Evolutionary conservation across 2,329 filamentous ascomycete genomes (phyloP), one percentile per base, ranked within the genome.

Genomic region (Neoarthrinium moseri): DNA sequence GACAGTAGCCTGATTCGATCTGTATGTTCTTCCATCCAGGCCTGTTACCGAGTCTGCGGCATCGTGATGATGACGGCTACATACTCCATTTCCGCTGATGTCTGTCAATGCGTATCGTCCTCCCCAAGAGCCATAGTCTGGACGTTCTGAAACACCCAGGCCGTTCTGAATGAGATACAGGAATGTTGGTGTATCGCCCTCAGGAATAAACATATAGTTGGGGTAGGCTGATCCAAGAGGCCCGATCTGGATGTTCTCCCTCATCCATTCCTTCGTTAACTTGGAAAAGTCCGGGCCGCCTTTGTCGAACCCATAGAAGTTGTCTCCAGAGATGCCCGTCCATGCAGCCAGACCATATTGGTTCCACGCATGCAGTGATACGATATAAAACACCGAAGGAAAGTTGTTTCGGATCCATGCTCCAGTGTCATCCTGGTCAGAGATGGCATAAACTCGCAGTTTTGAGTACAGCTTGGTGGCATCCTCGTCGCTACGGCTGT

Each of bases 121-220:
- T 18, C 74, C 74, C 74, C 74, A 78, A 0, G 68, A 70, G 2
- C 74, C 74, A 32, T 65, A 77, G 5, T 67, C 59, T 0, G 75
- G 74, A 36, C 67, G 65, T 22, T 77, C 73, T 0, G 71, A 64
- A 6, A 67, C 62, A 21, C 71, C 69, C 0, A 78, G 63, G 1
- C 73, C 73, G 41, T 75, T 75, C 37, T 73, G 71, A 18, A 75
- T 67, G 1, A 71, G 64, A 46, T 74, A 76, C 8, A 78, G 63
- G 39, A 78, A 72, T 0, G 74, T 71, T 0, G 75, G 75, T 2
- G 72, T 74, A 47, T 77, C 74, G n/a, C 74, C 72, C 55, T 83
- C 79, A 18, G 72, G 67, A 44, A 79, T 78, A 51, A 68, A 80
- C 7, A 69, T 56, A 35, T 70, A 71, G 48, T 78, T 59, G 0